These are phyloP conservation scores for Microdochium trichocladiopsis DNA, from an alignment of 2,329 filamentous ascomycete genomes.

Conservation along the genomic window DNA sequence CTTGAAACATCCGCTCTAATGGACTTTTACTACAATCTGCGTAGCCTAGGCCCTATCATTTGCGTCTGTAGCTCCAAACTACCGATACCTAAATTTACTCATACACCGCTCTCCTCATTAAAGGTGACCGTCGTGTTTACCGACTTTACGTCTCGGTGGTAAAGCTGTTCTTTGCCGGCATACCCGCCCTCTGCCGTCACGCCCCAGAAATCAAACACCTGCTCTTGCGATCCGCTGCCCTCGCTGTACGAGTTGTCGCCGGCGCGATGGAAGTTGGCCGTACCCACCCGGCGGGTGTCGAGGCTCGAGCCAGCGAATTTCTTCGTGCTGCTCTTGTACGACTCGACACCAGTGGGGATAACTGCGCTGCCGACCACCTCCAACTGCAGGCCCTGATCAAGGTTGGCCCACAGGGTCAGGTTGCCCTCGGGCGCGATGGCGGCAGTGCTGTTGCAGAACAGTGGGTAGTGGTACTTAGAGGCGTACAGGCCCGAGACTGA, in stretches of 20 bases:
- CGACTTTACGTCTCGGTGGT: slow-evolving; percentile 42
- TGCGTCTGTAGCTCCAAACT: not conserved
- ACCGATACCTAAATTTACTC: not conserved
- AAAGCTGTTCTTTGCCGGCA: slow-evolving; percentile 34
- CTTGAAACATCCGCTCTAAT: too few species aligned
- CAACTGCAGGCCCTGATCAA: slow-evolving; percentile 33
- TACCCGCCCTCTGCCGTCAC: slow-evolving; percentile 18
- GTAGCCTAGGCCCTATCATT: not conserved
- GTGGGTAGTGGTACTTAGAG: slow-evolving; percentile 48
- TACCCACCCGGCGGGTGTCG: slow-evolving; percentile 48
- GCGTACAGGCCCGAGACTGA: slow-evolving; percentile 2
- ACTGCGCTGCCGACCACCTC: slow-evolving; percentile 29
- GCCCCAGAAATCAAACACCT: slow-evolving; percentile 49
- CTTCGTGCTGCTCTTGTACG: slow-evolving; percentile 32
- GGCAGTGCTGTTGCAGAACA: slow-evolving; percentile 49
- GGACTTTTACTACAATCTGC: too few species aligned
- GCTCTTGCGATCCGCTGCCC: slow-evolving; percentile 48
- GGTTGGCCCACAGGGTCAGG: slow-evolving; percentile 33
- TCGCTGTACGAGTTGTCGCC: slow-evolving; percentile 37
- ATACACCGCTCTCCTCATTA: not conserved
- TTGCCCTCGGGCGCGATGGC: slow-evolving; percentile 31
- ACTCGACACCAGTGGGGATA: slow-evolving; percentile 54
- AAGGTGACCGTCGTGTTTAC: not conserved
- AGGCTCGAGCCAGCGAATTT: slow-evolving; percentile 21
- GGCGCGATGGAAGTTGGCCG: slow-evolving; percentile 44